A percentile compares a stretch with the other conserved stretches of the same genome.
Evolutionary conservation across 177 flowering plant species (phyloP).

Genomic region (Telopea speciosissima): DNA sequence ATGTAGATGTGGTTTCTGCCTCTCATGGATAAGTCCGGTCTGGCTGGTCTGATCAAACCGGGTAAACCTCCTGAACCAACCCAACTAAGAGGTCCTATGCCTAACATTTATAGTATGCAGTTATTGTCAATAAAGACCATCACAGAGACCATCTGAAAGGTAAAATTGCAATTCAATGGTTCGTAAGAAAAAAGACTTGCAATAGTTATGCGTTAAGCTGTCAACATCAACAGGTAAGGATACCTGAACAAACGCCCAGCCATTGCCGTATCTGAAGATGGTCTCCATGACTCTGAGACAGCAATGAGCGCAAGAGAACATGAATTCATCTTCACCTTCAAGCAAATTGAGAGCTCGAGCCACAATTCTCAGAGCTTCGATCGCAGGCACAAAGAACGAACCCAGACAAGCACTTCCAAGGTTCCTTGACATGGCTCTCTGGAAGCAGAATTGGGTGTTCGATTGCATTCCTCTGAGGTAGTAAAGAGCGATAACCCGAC

Average conservation of each 20-base stretch:
- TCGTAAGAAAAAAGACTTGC: background rate
- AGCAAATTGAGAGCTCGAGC: conserved; percentile 75
- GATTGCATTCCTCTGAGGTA: conserved; percentile 90
- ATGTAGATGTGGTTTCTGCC: too few species aligned
- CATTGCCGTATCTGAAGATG: conserved; percentile 70
- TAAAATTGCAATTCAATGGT: background rate
- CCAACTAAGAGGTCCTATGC: too few species aligned
- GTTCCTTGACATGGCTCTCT: conserved; percentile 64
- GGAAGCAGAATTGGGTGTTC: conserved; percentile 68
- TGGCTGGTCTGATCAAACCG: too few species aligned
- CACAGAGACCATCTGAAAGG: background rate
- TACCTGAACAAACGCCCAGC: conserved; percentile 98
- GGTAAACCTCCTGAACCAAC: too few species aligned
- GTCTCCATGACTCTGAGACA: conserved; percentile 77
- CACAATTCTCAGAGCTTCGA: conserved; percentile 71
- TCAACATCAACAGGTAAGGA: background rate
- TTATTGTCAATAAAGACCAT: background rate
- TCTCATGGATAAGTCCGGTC: too few species aligned
- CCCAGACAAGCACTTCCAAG: conserved; percentile 91
- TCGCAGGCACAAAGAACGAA: conserved; percentile 73
- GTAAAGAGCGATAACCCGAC: conserved; percentile 70
- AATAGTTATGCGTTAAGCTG: too few species aligned
- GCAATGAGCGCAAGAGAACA: conserved; percentile 96
- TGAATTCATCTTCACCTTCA: conserved; percentile 94
- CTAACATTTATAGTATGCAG: background rate